Evolutionary conservation across 108 stramenopile species (phyloP).

Genomic region (Cylindrotheca fusiformis): DNA sequence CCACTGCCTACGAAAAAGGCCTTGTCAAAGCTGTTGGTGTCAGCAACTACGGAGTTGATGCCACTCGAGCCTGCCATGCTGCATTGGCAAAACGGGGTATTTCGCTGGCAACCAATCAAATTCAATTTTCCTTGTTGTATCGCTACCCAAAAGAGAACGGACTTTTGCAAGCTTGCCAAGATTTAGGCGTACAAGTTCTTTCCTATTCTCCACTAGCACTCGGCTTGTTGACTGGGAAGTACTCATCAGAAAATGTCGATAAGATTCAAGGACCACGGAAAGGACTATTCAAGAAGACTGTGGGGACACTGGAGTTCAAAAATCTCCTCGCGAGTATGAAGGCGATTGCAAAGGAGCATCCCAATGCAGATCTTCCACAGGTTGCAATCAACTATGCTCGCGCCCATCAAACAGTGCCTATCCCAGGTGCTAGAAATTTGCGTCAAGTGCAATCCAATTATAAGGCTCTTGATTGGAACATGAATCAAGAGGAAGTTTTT

Average conservation of each 20-base stretch:
- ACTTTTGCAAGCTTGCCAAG: constrained; percentile 57
- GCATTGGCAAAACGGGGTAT: constrained; percentile 60
- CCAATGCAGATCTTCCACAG: constrained; percentile 30
- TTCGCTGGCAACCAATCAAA: constrained; percentile 63
- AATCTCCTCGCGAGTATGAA: constrained; percentile 42
- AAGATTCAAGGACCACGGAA: constrained; percentile 50
- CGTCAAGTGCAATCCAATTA: constrained; percentile 57
- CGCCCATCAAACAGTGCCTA: constrained; percentile 67
- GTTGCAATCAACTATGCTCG: constrained; percentile 73
- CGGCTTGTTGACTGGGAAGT: constrained; percentile 70
- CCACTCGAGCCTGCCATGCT: constrained; percentile 52
- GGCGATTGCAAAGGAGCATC: constrained; percentile 37
- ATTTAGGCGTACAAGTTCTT: constrained; percentile 60
- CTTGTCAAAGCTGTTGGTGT: constrained; percentile 69
- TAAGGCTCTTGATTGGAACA: constrained; percentile 50
- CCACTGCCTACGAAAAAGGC: constrained; percentile 58
- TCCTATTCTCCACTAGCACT: constrained; percentile 69
- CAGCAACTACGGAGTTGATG: constrained; percentile 72
- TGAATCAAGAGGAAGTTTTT: constrained; percentile 43
- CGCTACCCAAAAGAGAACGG: constrained; percentile 59
- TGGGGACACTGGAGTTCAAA: constrained; percentile 36
- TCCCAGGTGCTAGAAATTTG: constrained; percentile 64
- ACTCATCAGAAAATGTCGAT: constrained; percentile 21
- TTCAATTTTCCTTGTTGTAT: constrained; percentile 64
- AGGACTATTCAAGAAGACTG: constrained; percentile 40